These are phyloP conservation scores for Monosporascus sp. DNA, from an alignment of 2,329 filamentous ascomycete genomes.

Conservation along the genomic window DNA sequence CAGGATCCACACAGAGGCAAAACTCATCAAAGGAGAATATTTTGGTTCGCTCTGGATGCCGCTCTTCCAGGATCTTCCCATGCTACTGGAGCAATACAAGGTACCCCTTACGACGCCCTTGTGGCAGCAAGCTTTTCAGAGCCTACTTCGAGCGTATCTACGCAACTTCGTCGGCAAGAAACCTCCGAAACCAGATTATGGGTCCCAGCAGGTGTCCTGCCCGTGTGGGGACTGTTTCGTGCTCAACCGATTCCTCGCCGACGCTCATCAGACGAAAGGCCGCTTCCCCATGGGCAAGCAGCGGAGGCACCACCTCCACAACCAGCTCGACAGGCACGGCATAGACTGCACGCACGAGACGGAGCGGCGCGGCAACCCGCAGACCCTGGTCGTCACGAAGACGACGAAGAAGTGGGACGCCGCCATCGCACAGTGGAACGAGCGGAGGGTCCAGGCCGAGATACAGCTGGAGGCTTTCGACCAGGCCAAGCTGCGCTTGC, in stretches of 20 bases:
- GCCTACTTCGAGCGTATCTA: conserved; percentile 17
- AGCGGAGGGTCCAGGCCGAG: conserved; percentile 4
- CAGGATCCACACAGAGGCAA: conserved; percentile 11
- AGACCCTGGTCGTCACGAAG: conserved; percentile 24
- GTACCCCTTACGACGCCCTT: conserved; percentile 6
- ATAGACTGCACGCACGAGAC: conserved; percentile 19
- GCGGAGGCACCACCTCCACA: conserved; percentile 17
- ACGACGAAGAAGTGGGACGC: not conserved
- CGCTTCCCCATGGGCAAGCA: conserved; percentile 11
- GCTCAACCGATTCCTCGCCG: conserved; percentile 23
- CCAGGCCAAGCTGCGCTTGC: conserved; percentile 8
- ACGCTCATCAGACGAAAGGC: not conserved
- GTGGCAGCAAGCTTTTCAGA: conserved; percentile 20
- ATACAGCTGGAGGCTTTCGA: conserved; percentile 10
- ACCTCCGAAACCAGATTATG: conserved; percentile 5
- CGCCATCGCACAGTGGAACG: conserved; percentile 1
- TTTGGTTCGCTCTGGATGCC: conserved; percentile 26
- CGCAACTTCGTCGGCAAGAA: conserved; percentile 14
- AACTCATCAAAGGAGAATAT: conserved; percentile 8
- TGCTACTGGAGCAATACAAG: conserved; percentile 4
- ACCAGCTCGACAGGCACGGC: conserved; percentile 2
- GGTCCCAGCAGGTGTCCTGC: conserved; percentile 10
- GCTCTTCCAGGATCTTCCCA: conserved; percentile 18
- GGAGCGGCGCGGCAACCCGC: not conserved
- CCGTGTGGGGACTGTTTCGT: conserved; percentile 18